Percentiles rank a stretch among this genome's conserved stretches.
Evolutionary conservation across 495 filamentous ascomycete species (phyloP).

Genomic region (Letharia columbiana): DNA sequence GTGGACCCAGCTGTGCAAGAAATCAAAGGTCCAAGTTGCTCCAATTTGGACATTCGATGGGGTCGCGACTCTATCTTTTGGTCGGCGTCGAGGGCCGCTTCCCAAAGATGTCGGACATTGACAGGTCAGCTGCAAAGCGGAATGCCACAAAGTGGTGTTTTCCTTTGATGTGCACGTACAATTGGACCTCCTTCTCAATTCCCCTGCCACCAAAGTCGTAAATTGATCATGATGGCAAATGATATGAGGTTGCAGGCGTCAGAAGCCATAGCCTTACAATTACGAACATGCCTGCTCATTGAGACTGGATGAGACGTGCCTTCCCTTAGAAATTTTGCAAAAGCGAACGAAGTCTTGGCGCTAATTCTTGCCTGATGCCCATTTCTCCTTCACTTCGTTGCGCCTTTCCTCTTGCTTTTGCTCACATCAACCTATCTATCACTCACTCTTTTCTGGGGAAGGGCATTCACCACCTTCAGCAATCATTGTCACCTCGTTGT

Average conservation of each 20-base stretch:
- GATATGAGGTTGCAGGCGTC: background rate
- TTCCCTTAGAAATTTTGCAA: background rate
- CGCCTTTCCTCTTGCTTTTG: slow-evolving; percentile 1
- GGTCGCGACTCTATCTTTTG: too few species aligned
- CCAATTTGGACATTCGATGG: background rate
- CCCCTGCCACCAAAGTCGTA: background rate
- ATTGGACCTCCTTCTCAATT: background rate
- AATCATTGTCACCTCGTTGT: slow-evolving; percentile 15
- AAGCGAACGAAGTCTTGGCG: background rate
- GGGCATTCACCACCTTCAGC: background rate
- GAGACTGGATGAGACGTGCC: slow-evolving; percentile 1
- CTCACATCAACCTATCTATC: background rate
- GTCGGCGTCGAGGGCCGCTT: background rate
- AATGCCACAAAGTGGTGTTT: background rate
- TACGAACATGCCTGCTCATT: background rate
- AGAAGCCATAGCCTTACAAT: background rate
- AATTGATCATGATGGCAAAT: background rate
- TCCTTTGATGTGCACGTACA: background rate
- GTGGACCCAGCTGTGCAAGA: background rate
- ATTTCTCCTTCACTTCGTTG: background rate
- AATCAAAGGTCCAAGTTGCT: background rate
- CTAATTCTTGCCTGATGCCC: background rate
- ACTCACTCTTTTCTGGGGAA: too few species aligned
- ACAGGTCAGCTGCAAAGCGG: background rate
- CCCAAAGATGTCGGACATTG: background rate